Evolutionary conservation across 2,329 filamentous ascomycete genomes (phyloP), one percentile per base, ranked within the genome.

Genomic region (Fusarium gaditjirri): DNA sequence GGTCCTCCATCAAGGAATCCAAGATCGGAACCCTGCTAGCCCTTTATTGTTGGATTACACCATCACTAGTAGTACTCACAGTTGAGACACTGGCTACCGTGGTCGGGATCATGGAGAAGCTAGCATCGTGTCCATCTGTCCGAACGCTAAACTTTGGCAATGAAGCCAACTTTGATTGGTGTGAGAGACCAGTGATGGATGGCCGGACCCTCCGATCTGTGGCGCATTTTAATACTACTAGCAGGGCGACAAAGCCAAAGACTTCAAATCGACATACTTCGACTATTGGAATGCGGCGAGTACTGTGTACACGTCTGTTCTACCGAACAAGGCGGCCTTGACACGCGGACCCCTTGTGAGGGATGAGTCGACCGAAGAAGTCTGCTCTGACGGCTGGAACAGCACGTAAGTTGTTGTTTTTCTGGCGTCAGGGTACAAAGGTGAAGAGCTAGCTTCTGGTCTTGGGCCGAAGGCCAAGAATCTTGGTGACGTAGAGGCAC

Each of bases 111-210:
- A 33, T 3, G 17, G 31, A 14, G 5, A 29, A 33, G 2, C 23
- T 25, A 7, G 31, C 16, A 4, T 43, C 16, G 0, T 68, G 46
- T 14, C 55, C 31, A 4, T 58, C 25, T 11, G 36, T 68, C 5
- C 41, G 58, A 13, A 73, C 57, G 19, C 33, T 68, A 6, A 73
- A 59, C n/a, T 71, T 68, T 19, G 16, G 13, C 2, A 44, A 64
- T 17, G 39, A 71, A 23, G 19, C 17, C 53, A 7, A 29, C 12
- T 29, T 5, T 16, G 21, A 25, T 9, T 61, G 46, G 54, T 42
- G 49, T 9, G 4, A 19, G 2, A 27, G 12, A 33, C 42, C n/a
- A 1, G 8, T 8, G 8, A 35, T 39, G 2, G 8, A 56, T n/a
- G 23, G 13, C 2, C n/a, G 12, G 12, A 14, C 27, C 16, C 17